Percentiles rank a stretch among this genome's conserved stretches.
Conservation (phyloP, 2,329 filamentous ascomycete species). For the Drechslerella stenobrocha region DNA sequence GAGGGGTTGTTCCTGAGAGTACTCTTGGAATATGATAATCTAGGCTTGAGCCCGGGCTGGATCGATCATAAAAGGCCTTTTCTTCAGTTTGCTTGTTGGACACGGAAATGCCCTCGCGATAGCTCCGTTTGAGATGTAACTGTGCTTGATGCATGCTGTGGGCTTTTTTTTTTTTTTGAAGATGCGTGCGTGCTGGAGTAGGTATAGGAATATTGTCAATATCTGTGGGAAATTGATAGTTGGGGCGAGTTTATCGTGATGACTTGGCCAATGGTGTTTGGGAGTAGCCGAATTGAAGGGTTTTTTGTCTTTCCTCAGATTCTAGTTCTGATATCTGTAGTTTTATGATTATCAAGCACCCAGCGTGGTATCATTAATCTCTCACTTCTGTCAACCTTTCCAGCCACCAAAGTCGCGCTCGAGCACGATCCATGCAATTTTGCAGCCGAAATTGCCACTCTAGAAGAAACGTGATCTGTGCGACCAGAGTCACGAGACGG, state of each 20-base stretch:
- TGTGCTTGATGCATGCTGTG: no score
- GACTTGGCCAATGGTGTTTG: slow-evolving; percentile 32
- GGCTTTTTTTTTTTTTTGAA: background rate
- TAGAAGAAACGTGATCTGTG: slow-evolving; percentile 48
- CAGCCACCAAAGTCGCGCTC: slow-evolving; percentile 1
- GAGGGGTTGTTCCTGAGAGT: background rate
- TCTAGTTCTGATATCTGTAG: background rate
- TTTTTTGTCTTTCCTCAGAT: background rate
- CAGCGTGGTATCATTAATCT: background rate
- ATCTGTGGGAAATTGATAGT: background rate
- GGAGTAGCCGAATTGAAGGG: slow-evolving; percentile 8
- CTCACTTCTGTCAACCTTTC: background rate
- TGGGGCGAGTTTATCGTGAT: slow-evolving; percentile 4
- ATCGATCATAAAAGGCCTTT: slow-evolving; percentile 22
- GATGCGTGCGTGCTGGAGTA: background rate
- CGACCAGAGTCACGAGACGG: slow-evolving; percentile 8
- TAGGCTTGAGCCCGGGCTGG: slow-evolving; percentile 16
- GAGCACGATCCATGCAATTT: background rate
- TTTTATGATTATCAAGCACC: slow-evolving; percentile 1
- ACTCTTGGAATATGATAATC: slow-evolving; percentile 23
- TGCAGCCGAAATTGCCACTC: slow-evolving; percentile 9
- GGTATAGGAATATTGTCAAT: background rate
- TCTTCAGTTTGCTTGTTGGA: no score
- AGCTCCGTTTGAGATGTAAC: no score
- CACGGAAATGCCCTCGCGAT: no score